phyloP scores from a whole-genome alignment of 345 rosid genomes.

The Aurinia saxatilis region DNA sequence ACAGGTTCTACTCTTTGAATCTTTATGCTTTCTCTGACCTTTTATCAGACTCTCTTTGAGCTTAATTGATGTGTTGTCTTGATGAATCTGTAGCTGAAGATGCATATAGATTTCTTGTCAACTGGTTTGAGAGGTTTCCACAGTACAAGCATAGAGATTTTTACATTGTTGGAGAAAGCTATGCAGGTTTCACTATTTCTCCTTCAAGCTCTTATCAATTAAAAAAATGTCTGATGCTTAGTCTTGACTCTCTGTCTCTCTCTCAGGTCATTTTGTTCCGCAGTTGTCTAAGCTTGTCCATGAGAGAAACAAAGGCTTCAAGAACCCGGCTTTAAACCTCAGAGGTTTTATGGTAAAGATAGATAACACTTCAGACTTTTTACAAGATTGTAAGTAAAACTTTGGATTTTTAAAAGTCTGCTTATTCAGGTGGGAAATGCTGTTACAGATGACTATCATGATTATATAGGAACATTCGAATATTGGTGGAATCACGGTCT shows the following conservation, averaged over 20 bases:
- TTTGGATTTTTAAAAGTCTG: background rate
- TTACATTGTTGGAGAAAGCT: slow-evolving; percentile 94
- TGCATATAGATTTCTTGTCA: slow-evolving; percentile 60
- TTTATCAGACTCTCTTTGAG: background rate
- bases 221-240: background rate
- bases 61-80: background rate
- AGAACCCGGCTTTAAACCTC: slow-evolving; percentile 63
- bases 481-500: slow-evolving; percentile 98
- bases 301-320: slow-evolving; percentile 57
- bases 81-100: slow-evolving; percentile 66
- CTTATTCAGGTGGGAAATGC: slow-evolving; percentile 84
- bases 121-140: slow-evolving; percentile 93
- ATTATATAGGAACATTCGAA: slow-evolving; percentile 74
- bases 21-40: background rate
- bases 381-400: slow-evolving; percentile 1
- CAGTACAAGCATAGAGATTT: slow-evolving; percentile 88
- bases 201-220: background rate
- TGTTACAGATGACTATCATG: slow-evolving; percentile 89
- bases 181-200: slow-evolving; percentile 53
- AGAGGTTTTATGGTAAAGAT: slow-evolving; percentile 80
- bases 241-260: background rate
- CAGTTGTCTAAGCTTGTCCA: slow-evolving; percentile 77
- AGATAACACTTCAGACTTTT: background rate
- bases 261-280: slow-evolving; percentile 93
- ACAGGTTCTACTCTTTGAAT: slow-evolving; percentile 47